Evolutionary conservation across 2,329 filamentous ascomycete species (phyloP).

Genomic region (Fusarium luffae): DNA sequence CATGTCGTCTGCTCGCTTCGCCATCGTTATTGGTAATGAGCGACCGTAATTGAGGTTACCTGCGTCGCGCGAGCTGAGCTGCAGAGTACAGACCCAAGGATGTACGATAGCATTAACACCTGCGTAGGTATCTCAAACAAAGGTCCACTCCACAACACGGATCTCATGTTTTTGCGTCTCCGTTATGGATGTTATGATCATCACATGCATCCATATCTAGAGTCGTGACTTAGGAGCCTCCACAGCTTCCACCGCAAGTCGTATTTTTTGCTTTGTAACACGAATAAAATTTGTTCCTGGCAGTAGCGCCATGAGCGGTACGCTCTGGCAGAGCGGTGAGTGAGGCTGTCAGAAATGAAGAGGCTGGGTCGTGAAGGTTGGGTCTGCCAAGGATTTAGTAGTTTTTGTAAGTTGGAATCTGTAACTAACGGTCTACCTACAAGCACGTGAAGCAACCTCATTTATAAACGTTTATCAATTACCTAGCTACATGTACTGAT

Average conservation of each 20-base stretch:
- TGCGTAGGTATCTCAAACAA: background rate
- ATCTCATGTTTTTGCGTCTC: constrained; percentile 25
- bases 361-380: constrained; percentile 21
- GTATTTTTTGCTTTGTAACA: constrained; percentile 15
- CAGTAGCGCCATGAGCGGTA: constrained; percentile 11
- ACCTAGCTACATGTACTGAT: background rate
- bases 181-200: constrained; percentile 17
- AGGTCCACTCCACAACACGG: constrained; percentile 5
- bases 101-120: constrained; percentile 8
- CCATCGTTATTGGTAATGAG: constrained; percentile 5
- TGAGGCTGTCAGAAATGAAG: constrained; percentile 15
- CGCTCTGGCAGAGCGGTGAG: constrained; percentile 23
- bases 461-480: background rate
- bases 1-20: constrained; percentile 20
- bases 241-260: constrained; percentile 28
- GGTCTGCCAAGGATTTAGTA: background rate
- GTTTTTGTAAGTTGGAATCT: background rate
- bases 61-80: constrained; percentile 11
- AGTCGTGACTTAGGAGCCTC: constrained; percentile 13
- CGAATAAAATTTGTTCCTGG: constrained; percentile 14
- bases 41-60: constrained; percentile 6
- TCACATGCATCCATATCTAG: constrained; percentile 6
- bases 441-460: background rate
- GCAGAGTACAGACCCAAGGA: constrained; percentile 1
- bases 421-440: background rate